These are phyloP conservation scores for Actinidia polygama DNA, from an alignment of 179 eudicot species.

Conservation along the genomic window DNA sequence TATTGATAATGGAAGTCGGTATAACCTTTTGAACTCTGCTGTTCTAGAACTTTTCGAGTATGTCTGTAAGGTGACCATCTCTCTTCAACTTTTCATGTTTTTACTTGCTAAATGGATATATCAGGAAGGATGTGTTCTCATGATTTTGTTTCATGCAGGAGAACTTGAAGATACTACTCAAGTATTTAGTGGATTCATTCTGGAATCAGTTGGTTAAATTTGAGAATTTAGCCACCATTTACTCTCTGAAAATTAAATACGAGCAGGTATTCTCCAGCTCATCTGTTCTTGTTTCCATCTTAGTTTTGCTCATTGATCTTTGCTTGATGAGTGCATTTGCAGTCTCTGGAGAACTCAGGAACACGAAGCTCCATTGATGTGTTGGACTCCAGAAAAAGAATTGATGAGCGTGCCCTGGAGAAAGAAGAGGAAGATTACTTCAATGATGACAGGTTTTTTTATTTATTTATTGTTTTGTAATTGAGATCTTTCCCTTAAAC, in stretches of 20 bases:
- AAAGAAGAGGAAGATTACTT: constrained; percentile 98
- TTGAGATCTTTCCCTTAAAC: not conserved
- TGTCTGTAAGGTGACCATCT: constrained; percentile 65
- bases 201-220: constrained; percentile 82
- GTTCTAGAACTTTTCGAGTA: constrained; percentile 88
- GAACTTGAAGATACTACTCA: constrained; percentile 66
- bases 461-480: not conserved
- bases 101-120: constrained; percentile 6
- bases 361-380: constrained; percentile 37
- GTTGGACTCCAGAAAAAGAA: constrained; percentile 67
- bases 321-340: constrained; percentile 31
- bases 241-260: constrained; percentile 70
- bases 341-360: constrained; percentile 74
- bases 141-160: constrained; percentile 56
- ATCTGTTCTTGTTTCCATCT: not conserved
- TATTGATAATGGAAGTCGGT: constrained; percentile 80
- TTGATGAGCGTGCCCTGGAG: constrained; percentile 89
- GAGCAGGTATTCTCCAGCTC: constrained; percentile 71
- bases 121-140: constrained; percentile 6
- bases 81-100: constrained; percentile 9
- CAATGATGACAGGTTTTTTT: constrained; percentile 79
- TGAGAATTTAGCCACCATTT: constrained; percentile 58
- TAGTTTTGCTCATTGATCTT: not conserved
- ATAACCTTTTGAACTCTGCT: constrained; percentile 87
- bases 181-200: constrained; percentile 81